Base-by-base conservation (phyloP, 208 protist species). In the Strigomonas culicis region DNA sequence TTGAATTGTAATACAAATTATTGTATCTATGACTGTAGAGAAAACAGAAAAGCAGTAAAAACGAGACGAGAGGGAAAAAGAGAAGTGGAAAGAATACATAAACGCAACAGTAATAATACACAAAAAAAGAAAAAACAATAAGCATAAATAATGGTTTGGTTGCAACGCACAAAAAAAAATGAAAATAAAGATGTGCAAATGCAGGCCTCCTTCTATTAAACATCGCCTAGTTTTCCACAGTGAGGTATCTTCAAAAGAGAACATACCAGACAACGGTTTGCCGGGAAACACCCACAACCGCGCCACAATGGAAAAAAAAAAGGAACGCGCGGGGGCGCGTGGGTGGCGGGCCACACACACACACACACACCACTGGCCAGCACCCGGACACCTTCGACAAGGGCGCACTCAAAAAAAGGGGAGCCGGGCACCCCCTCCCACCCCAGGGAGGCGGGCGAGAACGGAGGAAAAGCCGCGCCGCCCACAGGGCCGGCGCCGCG, bases 181-280 rank as follows among this genome's bases (percentile, higher is more conserved):
- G 6, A 25, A 61, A 8, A 60, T 67, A 39, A 73, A 21, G 41
- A n/a, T n/a, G n/a, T n/a, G n/a, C n/a, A n/a, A n/a, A n/a, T n/a
- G n/a, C n/a, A n/a, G n/a, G n/a, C n/a, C n/a, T n/a, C n/a, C n/a
- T n/a, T n/a, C n/a, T n/a, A n/a, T n/a, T n/a, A n/a, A n/a, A n/a
- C n/a, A n/a, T n/a, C n/a, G n/a, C n/a, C n/a, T n/a, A n/a, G n/a
- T n/a, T n/a, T n/a, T n/a, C n/a, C n/a, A n/a, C n/a, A n/a, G n/a
- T n/a, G n/a, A n/a, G n/a, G n/a, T n/a, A n/a, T n/a, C n/a, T n/a
- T n/a, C n/a, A n/a, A n/a, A n/a, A n/a, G n/a, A n/a, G n/a, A n/a
- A n/a, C n/a, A n/a, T n/a, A n/a, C n/a, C n/a, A n/a, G n/a, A n/a
- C n/a, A n/a, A n/a, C n/a, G n/a, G n/a, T n/a, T n/a, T n/a, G n/a